Percentiles rank a stretch among this genome's conserved stretches.
phyloP scores from a whole-genome alignment of 177 flowering plant species.

The Tripterygium wilfordii region DNA sequence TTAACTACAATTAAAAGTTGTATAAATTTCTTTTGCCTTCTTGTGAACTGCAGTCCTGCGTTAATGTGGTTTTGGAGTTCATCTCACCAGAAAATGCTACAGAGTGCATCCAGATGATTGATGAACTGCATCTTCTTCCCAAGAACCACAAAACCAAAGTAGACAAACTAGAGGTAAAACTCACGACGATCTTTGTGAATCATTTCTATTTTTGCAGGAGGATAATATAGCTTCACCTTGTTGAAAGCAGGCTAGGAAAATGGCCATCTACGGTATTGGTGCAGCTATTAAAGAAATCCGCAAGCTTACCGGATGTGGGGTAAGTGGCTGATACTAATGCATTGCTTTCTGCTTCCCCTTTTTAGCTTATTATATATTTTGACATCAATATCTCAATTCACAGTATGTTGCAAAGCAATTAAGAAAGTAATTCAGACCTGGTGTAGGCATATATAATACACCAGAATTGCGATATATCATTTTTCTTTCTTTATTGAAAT shows the following conservation, averaged over 20 bases:
- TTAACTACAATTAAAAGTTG: too few species aligned
- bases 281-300: slow-evolving; percentile 32
- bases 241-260: slow-evolving; percentile 28
- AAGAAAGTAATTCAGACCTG: too few species aligned
- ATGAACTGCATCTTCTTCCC: slow-evolving; percentile 30
- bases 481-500: too few species aligned
- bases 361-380: too few species aligned
- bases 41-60: slow-evolving; percentile 27
- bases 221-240: slow-evolving; percentile 1
- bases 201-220: not conserved
- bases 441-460: too few species aligned
- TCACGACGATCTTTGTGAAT: not conserved
- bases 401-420: too few species aligned
- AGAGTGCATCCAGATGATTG: slow-evolving; percentile 26
- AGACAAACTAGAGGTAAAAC: slow-evolving; percentile 26
- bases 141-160: slow-evolving; percentile 23
- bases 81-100: slow-evolving; percentile 31
- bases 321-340: slow-evolving; percentile 8
- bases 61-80: slow-evolving; percentile 32
- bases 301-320: slow-evolving; percentile 21
- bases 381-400: too few species aligned
- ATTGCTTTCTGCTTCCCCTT: not conserved
- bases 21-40: too few species aligned
- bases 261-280: slow-evolving; percentile 22
- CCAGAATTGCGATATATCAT: too few species aligned